Evolutionary conservation across 2,329 filamentous ascomycete genomes (phyloP), one percentile per base, ranked within the genome.

Genomic region (Xylariaceae sp.): DNA sequence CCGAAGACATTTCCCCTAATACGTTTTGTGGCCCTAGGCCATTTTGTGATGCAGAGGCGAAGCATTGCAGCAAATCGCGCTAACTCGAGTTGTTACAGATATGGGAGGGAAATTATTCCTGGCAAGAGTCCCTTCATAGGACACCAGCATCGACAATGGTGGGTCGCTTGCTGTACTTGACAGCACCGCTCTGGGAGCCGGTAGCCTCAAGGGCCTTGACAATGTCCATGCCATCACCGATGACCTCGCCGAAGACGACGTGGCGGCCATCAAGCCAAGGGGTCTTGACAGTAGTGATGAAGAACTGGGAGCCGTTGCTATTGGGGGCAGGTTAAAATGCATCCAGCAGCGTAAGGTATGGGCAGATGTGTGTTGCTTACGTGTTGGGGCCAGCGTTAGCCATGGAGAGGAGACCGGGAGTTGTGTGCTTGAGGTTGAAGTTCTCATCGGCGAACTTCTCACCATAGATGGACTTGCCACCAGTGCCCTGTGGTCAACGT

Each of bases 301-400:
- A 97, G 80, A 97, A 97, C 72, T 97, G 92, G 41, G 88, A 95
- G 62, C 93, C 93, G 74, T 98, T 98, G 69, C 93, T 95, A 53
- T 71, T 72, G 21, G 20, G 32, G 7, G 20, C 11, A 32, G 17
- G 40, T 54, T 35, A 54, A n/a, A n/a, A n/a, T n/a, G n/a, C n/a
- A n/a, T n/a, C n/a, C n/a, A n/a, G n/a, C n/a, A n/a, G n/a, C n/a
- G n/a, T n/a, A n/a, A n/a, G n/a, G n/a, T n/a, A n/a, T n/a, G n/a
- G n/a, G n/a, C n/a, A n/a, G n/a, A n/a, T n/a, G 7, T 27, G 5
- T 3, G 1, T 25, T 32, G 56, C 79, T 70, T 76, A 84, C 81
- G 92, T 97, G 85, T 97, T 95, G 66, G 86, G 86, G 60, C 90
- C 90, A 61, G 90, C 87, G 73, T 95, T 95, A 69, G 90, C 90